These are phyloP conservation scores for Euclidium syriacum DNA, from an alignment of 345 rosid species.

Conservation along the genomic window DNA sequence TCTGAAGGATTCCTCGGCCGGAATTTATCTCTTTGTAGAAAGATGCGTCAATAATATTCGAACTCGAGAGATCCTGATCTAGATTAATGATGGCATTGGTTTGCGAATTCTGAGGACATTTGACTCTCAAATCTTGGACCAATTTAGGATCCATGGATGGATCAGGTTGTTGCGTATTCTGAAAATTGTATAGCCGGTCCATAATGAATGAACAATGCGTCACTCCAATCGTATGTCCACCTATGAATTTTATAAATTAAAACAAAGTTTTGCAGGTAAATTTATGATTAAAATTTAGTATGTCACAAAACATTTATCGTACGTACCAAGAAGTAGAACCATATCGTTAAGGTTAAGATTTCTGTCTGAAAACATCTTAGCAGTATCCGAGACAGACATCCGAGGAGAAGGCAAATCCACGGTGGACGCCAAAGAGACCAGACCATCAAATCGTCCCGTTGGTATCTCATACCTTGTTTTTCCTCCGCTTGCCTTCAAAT, in stretches of 20 bases:
- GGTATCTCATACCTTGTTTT: slow-evolving; percentile 39
- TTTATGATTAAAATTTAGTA: background rate
- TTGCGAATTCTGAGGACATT: slow-evolving; percentile 28
- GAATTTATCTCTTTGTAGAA: slow-evolving; percentile 38
- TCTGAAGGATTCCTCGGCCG: slow-evolving; percentile 39
- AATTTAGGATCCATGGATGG: slow-evolving; percentile 35
- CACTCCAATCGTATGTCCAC: slow-evolving; percentile 55
- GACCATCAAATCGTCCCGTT: slow-evolving; percentile 46
- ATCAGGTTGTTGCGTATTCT: slow-evolving; percentile 30
- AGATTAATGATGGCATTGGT: slow-evolving; percentile 32
- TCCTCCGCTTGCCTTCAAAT: slow-evolving; percentile 30
- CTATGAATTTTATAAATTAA: background rate
- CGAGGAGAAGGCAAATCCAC: slow-evolving; percentile 35
- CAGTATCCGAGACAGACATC: slow-evolving; percentile 1
- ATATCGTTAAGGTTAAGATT: slow-evolving; percentile 40
- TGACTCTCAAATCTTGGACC: slow-evolving; percentile 12
- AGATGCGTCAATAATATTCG: slow-evolving; percentile 44
- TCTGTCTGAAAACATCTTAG: slow-evolving; percentile 27
- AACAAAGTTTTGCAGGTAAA: background rate
- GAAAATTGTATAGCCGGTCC: slow-evolving; percentile 39
- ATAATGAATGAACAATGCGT: slow-evolving; percentile 40
- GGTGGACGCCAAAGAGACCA: slow-evolving; percentile 17
- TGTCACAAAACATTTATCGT: background rate
- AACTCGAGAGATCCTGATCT: slow-evolving; percentile 38
- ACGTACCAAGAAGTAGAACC: slow-evolving; percentile 57